phyloP scores from a whole-genome alignment of 2,329 filamentous ascomycete species.

The Xylaria sp. region DNA sequence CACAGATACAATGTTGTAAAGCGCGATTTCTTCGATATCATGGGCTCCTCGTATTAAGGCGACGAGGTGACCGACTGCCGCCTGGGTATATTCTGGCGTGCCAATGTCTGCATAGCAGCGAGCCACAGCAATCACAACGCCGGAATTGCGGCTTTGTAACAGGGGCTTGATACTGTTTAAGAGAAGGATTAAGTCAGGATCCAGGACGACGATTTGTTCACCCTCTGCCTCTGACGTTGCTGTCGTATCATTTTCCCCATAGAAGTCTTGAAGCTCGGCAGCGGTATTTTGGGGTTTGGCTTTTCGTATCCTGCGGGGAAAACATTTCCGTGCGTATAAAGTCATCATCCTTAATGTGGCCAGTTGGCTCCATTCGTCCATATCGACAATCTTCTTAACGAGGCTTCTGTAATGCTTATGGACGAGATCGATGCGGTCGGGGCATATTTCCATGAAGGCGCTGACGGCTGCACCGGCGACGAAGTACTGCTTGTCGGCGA shows the following conservation, averaged over 20 bases:
- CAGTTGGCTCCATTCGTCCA: constrained; percentile 98
- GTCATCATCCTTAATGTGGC: constrained; percentile 77
- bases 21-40: constrained; percentile 82
- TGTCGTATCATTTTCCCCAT: constrained; percentile 59
- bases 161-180: constrained; percentile 77
- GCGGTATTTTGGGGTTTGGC: constrained; percentile 40
- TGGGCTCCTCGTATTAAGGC: constrained; percentile 77
- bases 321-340: constrained; percentile 79
- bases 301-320: constrained; percentile 63
- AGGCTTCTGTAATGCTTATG: constrained; percentile 84
- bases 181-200: constrained; percentile 77
- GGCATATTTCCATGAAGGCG: constrained; percentile 84
- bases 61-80: constrained; percentile 76
- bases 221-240: constrained; percentile 39
- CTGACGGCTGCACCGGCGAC: constrained; percentile 91
- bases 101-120: constrained; percentile 82
- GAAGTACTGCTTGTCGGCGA: constrained; percentile 91
- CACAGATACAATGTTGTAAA: constrained; percentile 95
- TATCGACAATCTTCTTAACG: constrained; percentile 88
- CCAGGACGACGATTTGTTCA: constrained; percentile 59
- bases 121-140: constrained; percentile 82
- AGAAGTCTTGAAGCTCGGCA: constrained; percentile 65
- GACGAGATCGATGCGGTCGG: constrained; percentile 79
- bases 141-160: constrained; percentile 86
- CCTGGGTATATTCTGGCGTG: constrained; percentile 67